Evolutionary conservation across 1,284 basidiomycete species (phyloP), one percentile per base, ranked within the genome.

Genomic region (Ceratobasidium sp.): DNA sequence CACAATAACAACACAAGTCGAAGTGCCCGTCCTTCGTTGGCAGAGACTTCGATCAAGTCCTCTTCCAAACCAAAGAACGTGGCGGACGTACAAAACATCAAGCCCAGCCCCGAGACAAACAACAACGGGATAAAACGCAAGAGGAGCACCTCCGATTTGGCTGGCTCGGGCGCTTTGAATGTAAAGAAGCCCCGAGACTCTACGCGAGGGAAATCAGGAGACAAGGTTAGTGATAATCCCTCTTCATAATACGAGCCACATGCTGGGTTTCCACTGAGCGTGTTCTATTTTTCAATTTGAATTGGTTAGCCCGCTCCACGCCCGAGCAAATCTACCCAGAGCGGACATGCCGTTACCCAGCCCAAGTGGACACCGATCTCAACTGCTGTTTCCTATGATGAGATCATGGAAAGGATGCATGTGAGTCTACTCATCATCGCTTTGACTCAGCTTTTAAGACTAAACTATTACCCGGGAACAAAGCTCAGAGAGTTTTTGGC

Each of bases 331-430:
- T 23, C 43, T 21, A n/a, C 46, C 30, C 21, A 41, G 55, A 28
- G 26, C 43, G 36, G 16, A 18, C 18, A 48, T 26, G 26, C 48
- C 23, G 14, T 55, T 18, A 18, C 48, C 3, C 48, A 55, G 45
- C 64, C n/a, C 3, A 67, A 55, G n/a, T 67, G 64, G 64, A 55
- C n/a, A 55, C 52, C 48, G 8, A 67, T 67, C 45, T 39, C 50
- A 53, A 55, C 52, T 34, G 52, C 50, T 30, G 41, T 45, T 39
- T 53, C 52, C 21, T 67, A 55, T 45, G 64, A 67, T 55, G 64
- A 67, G 52, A 55, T 67, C 32, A 67, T 67, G 64, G 46, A 67
- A 45, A 67, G 64, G 28, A 67, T 67, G 34, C 64, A 67, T 21
- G 64, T 55, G 18, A 39, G 64, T 52, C n/a, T n/a, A n/a, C 12